phyloP scores from a whole-genome alignment of 2,329 filamentous ascomycete genomes.

The Sporothrix schenckii region DNA sequence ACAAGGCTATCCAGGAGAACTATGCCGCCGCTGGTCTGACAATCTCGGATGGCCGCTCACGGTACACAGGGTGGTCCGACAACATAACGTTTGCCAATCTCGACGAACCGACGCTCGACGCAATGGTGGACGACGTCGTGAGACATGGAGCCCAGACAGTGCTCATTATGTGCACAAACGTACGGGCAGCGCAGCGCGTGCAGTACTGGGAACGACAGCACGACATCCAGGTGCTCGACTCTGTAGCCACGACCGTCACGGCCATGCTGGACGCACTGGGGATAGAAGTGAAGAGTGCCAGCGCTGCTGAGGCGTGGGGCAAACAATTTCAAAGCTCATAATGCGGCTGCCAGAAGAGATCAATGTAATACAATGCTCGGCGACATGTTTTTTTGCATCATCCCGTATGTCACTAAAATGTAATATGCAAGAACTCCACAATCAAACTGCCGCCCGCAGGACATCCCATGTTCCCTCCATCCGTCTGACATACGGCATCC shows the following conservation, averaged over 20 bases:
- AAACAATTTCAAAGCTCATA: not conserved
- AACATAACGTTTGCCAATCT: constrained; percentile 47
- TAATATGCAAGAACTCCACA: too few species aligned
- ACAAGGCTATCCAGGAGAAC: constrained; percentile 44
- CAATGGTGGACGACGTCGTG: constrained; percentile 38
- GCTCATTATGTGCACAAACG: constrained; percentile 51
- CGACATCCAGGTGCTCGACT: constrained; percentile 44
- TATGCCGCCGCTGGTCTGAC: constrained; percentile 43
- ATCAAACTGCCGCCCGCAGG: constrained; percentile 20
- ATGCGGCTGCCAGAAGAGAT: too few species aligned
- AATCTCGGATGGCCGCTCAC: constrained; percentile 40
- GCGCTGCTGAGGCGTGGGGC: not conserved
- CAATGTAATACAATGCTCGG: too few species aligned
- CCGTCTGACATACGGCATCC: constrained; percentile 24
- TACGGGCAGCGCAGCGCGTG: constrained; percentile 46
- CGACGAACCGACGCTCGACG: constrained; percentile 38
- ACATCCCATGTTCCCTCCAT: constrained; percentile 30
- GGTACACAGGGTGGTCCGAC: constrained; percentile 37
- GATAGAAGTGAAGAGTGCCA: not conserved
- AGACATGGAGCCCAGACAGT: constrained; percentile 41
- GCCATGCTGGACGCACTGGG: constrained; percentile 42
- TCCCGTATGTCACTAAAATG: too few species aligned
- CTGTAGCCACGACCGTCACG: constrained; percentile 49
- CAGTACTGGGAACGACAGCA: constrained; percentile 46
- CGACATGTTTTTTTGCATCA: too few species aligned